These are phyloP conservation scores for Comarum palustre DNA, from an alignment of 306 rosid genomes.

Conservation along the genomic window DNA sequence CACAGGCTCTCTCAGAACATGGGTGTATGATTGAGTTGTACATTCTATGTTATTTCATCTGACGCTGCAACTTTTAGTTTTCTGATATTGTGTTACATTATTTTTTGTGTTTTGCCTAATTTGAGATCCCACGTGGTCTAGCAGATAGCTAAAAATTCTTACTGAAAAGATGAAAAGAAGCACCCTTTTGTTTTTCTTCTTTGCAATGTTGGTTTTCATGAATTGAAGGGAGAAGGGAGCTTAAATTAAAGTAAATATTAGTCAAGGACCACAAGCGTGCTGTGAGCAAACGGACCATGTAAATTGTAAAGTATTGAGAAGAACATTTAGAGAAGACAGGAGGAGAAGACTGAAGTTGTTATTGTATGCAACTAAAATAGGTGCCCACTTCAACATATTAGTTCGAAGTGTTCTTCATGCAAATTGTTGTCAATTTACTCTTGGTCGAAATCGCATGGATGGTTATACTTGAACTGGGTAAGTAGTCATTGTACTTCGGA, in stretches of 20 bases:
- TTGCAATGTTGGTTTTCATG: not conserved
- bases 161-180: not conserved
- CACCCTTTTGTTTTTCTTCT: not conserved
- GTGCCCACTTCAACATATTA: not conserved
- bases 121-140: slow-evolving; percentile 6
- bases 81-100: not conserved
- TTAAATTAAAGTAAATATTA: not conserved
- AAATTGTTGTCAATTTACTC: not conserved
- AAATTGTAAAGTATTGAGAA: not conserved
- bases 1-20: slow-evolving; percentile 30
- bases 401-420: not conserved
- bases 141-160: not conserved
- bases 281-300: slow-evolving; percentile 10
- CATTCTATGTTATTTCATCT: not conserved
- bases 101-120: not conserved
- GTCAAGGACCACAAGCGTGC: slow-evolving; percentile 29
- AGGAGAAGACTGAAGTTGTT: slow-evolving; percentile 2
- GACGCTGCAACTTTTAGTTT: slow-evolving; percentile 7
- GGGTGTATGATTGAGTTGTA: slow-evolving; percentile 29
- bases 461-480: not conserved
- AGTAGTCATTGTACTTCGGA: not conserved
- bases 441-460: not conserved
- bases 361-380: not conserved
- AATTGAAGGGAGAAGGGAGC: not conserved
- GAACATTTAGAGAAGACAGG: not conserved